These are phyloP conservation scores for Aspergillus olivimuriae DNA, from an alignment of 495 filamentous ascomycete species.

Conservation along the genomic window DNA sequence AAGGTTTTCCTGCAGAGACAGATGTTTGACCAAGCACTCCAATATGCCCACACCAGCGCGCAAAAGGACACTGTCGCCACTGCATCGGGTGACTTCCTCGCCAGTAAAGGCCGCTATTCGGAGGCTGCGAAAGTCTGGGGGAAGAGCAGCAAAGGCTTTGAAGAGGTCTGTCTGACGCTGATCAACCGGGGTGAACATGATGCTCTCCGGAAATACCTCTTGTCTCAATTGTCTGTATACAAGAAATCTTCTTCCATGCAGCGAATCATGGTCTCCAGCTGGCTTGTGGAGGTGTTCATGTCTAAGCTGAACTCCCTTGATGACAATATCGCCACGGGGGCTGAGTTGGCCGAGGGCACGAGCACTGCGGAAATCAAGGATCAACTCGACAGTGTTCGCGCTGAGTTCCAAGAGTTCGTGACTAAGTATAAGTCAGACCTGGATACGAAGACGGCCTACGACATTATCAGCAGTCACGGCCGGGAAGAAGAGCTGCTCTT, in stretches of 20 bases:
- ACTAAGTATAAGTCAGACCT: conserved; percentile 77
- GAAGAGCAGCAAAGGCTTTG: conserved; percentile 91
- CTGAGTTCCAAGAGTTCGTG: conserved; percentile 84
- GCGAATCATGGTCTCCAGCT: conserved; percentile 87
- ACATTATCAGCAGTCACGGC: conserved; percentile 92
- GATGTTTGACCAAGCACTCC: conserved; percentile 79
- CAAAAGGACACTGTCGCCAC: conserved; percentile 87
- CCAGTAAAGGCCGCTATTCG: conserved; percentile 67
- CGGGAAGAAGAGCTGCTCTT: conserved; percentile 86
- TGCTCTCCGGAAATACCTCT: conserved; percentile 82
- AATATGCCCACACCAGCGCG: conserved; percentile 62
- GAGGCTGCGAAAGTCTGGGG: conserved; percentile 90
- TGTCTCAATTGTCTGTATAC: conserved; percentile 73
- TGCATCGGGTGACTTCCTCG: conserved; percentile 81
- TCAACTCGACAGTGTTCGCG: conserved; percentile 60
- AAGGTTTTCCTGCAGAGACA: conserved; percentile 79
- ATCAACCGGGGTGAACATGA: conserved; percentile 87
- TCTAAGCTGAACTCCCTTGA: conserved; percentile 91
- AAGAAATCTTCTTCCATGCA: conserved; percentile 88
- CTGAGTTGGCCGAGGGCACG: conserved; percentile 67
- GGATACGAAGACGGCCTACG: conserved; percentile 87
- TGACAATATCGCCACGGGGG: conserved; percentile 86
- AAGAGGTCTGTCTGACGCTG: conserved; percentile 86
- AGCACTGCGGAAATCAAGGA: conserved; percentile 63
- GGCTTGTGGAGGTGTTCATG: conserved; percentile 96